A percentile compares a stretch with the other conserved stretches of the same genome.
Conservation (phyloP, 345 rosid species). For the Citrus maxima region DNA sequence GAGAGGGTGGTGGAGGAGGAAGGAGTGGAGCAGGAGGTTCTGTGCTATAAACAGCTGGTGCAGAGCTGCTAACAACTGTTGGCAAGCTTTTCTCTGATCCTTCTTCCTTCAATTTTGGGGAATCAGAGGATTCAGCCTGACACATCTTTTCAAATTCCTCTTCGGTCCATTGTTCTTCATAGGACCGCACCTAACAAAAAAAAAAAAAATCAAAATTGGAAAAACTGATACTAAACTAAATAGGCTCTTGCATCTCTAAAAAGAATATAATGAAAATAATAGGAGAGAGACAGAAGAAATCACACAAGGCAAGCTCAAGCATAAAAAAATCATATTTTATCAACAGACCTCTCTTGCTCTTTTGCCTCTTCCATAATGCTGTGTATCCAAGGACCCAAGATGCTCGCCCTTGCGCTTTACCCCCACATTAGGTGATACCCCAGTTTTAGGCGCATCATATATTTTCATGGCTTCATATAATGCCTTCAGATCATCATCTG, state of each 20-base stretch:
- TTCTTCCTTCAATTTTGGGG: conserved; percentile 62
- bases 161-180: conserved; percentile 91
- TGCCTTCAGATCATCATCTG: conserved; percentile 71
- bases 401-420: conserved; percentile 56
- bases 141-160: conserved; percentile 94
- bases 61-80: conserved; percentile 29
- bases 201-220: background rate
- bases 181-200: conserved; percentile 68
- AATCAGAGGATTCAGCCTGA: conserved; percentile 71
- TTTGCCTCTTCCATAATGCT: conserved; percentile 90
- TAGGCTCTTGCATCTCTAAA: background rate
- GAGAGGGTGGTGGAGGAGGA: conserved; percentile 7
- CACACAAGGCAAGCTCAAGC: background rate
- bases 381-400: conserved; percentile 62
- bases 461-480: conserved; percentile 72
- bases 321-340: conserved; percentile 21
- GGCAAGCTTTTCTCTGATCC: conserved; percentile 35
- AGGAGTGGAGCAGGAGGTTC: conserved; percentile 27
- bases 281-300: background rate
- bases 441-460: conserved; percentile 57
- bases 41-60: conserved; percentile 15
- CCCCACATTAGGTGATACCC: conserved; percentile 43
- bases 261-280: background rate
- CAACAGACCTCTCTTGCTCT: conserved; percentile 87
- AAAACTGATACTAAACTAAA: background rate